phyloP scores from a whole-genome alignment of 192 early-diverging fungal species.

The Backusella australiensis region DNA sequence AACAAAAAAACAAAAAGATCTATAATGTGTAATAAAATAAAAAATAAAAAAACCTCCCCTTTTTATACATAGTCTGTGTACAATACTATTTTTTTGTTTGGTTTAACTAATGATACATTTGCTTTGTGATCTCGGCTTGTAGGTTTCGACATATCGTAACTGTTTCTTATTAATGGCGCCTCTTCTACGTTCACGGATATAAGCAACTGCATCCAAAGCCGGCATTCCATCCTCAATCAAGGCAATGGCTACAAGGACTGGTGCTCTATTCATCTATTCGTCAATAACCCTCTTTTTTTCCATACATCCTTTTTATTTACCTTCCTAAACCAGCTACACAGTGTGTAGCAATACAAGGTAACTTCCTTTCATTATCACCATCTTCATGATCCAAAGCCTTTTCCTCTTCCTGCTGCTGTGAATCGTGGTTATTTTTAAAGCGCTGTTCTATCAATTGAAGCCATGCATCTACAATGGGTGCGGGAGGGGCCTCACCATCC shows the following conservation, averaged over 20 bases:
- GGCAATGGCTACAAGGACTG: constrained; percentile 73
- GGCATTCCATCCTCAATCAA: constrained; percentile 80
- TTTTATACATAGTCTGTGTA: too few relatives aligned
- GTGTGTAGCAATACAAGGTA: constrained; percentile 61
- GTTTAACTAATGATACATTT: constrained; percentile 40
- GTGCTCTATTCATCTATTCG: constrained; percentile 37
- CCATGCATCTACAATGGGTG: constrained; percentile 59
- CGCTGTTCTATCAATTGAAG: constrained; percentile 60
- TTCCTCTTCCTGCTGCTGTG: not conserved
- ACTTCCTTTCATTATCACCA: not conserved
- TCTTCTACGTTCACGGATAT: constrained; percentile 65
- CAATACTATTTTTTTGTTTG: too few relatives aligned
- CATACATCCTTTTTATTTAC: constrained; percentile 26
- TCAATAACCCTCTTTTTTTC: not conserved
- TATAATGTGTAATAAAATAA: not conserved
- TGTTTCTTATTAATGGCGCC: constrained; percentile 78
- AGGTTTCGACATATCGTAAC: constrained; percentile 59
- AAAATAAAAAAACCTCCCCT: not conserved
- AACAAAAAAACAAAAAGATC: too few relatives aligned
- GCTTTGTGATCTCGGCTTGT: constrained; percentile 47
- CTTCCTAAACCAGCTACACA: constrained; percentile 81
- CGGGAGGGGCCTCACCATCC: constrained; percentile 70
- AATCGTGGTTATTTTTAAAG: constrained; percentile 21
- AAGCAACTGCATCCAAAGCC: constrained; percentile 73
- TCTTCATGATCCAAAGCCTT: not conserved